phyloP scores from a whole-genome alignment of 2,329 filamentous ascomycete species.

The Dactylonectria macrodidyma region DNA sequence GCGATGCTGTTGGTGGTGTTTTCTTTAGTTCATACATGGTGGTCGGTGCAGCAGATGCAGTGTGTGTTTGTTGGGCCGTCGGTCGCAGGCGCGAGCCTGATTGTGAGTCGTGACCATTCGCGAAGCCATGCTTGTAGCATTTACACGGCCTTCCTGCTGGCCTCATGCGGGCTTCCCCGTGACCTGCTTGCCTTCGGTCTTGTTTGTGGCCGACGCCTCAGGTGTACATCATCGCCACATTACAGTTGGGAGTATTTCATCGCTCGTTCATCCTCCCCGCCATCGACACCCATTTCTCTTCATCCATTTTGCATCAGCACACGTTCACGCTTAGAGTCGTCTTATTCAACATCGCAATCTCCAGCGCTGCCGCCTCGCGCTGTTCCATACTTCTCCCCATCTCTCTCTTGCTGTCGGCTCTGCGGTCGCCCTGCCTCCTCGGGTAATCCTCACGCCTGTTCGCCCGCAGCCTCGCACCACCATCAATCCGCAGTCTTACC shows the following conservation, averaged over 20 bases:
- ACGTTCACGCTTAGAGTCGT: neutral
- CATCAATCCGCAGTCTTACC: neutral
- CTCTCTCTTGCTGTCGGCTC: neutral
- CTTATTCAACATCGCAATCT: slow-evolving; percentile 1
- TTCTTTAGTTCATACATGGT: neutral
- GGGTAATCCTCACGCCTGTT: neutral
- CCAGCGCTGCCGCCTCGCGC: neutral
- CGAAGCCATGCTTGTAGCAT: neutral
- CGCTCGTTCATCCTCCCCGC: neutral
- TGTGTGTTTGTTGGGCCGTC: neutral
- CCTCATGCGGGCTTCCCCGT: neutral
- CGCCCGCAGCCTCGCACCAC: neutral
- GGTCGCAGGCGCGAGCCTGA: neutral
- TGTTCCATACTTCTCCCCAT: neutral
- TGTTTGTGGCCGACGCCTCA: neutral
- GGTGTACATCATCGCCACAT: neutral
- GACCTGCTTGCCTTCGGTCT: neutral
- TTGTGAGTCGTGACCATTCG: neutral
- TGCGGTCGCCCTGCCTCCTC: neutral
- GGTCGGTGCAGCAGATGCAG: neutral
- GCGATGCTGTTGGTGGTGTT: neutral
- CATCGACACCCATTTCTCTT: neutral
- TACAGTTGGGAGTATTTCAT: neutral
- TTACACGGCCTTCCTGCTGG: neutral
- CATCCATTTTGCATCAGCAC: neutral